phyloP scores from a whole-genome alignment of 495 filamentous ascomycete genomes.

The Xylaria bambusicola region DNA sequence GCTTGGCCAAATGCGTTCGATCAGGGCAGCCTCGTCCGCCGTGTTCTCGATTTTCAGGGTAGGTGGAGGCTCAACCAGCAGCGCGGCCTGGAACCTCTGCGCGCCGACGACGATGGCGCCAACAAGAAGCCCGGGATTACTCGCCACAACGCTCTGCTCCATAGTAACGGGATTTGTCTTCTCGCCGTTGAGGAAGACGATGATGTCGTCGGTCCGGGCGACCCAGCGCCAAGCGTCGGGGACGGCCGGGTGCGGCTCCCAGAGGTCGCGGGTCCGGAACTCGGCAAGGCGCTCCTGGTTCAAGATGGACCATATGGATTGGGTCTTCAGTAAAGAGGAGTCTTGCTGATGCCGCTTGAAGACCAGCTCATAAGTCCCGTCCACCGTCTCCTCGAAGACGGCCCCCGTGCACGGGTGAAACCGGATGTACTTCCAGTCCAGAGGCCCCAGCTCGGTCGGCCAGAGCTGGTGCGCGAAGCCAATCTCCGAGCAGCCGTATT shows the following conservation, averaged over 20 bases:
- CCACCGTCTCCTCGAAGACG: slow-evolving; percentile 34
- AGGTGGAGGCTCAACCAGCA: slow-evolving; percentile 31
- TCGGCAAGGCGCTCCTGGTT: slow-evolving; percentile 26
- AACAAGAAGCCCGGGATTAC: slow-evolving; percentile 42
- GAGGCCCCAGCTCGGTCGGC: neutral
- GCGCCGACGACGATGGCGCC: slow-evolving; percentile 50
- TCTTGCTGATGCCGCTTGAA: slow-evolving; percentile 12
- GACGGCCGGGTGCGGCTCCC: slow-evolving; percentile 44
- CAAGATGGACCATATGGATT: slow-evolving; percentile 18
- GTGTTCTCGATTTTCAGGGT: slow-evolving; percentile 19
- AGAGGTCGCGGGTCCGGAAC: slow-evolving; percentile 56
- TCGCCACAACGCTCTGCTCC: slow-evolving; percentile 41
- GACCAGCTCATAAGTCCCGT: slow-evolving; percentile 45
- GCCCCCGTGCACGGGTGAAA: slow-evolving; percentile 35
- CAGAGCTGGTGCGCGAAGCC: slow-evolving; percentile 23
- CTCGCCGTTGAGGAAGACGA: slow-evolving; percentile 61
- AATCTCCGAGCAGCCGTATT: slow-evolving; percentile 17
- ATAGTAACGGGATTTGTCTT: slow-evolving; percentile 57
- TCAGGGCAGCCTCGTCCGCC: slow-evolving; percentile 20
- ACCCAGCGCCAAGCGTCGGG: slow-evolving; percentile 47
- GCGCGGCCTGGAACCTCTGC: slow-evolving; percentile 47
- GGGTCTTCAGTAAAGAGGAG: slow-evolving; percentile 35
- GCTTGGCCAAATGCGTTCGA: slow-evolving; percentile 33
- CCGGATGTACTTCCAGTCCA: slow-evolving; percentile 38
- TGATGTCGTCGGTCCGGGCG: slow-evolving; percentile 57